phyloP scores from a whole-genome alignment of 805 yeast genomes.

The Candida montana region DNA sequence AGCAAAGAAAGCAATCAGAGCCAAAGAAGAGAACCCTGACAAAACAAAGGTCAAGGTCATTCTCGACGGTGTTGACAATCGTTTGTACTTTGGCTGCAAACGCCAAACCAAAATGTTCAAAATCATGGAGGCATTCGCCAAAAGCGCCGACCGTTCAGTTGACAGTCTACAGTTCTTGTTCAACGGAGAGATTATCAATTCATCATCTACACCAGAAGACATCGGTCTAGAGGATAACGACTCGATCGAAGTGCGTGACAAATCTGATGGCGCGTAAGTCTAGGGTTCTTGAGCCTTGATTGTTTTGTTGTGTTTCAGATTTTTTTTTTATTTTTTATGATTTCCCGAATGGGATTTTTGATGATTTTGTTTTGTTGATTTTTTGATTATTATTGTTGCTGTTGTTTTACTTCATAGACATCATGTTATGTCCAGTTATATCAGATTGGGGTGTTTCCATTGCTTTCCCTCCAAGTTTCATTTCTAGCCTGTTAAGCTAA shows the following conservation, averaged over 20 bases:
- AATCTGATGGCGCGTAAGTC: background rate
- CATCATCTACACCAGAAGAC: slow-evolving; percentile 7
- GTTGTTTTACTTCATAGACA: too few relatives aligned
- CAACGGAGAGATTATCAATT: slow-evolving; percentile 7
- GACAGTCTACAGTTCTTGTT: slow-evolving; percentile 6
- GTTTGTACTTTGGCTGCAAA: slow-evolving; percentile 15
- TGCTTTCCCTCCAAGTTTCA: too few relatives aligned
- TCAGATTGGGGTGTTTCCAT: too few relatives aligned
- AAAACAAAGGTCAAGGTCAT: slow-evolving; percentile 14
- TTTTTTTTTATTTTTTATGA: background rate
- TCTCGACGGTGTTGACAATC: slow-evolving; percentile 13
- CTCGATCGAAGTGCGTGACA: slow-evolving; percentile 9
- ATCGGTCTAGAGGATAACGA: slow-evolving; percentile 12
- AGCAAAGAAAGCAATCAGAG: background rate
- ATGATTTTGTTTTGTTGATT: too few relatives aligned
- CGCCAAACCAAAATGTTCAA: slow-evolving; percentile 12
- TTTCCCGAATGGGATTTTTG: too few relatives aligned
- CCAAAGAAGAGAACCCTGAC: background rate
- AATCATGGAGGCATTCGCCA: slow-evolving; percentile 13
- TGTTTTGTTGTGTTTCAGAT: background rate
- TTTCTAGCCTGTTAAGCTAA: too few relatives aligned
- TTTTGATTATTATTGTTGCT: too few relatives aligned
- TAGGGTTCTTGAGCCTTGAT: too few relatives aligned
- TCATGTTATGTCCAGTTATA: too few relatives aligned
- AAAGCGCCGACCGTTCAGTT: slow-evolving; percentile 4